phyloP scores from a whole-genome alignment of 2,329 filamentous ascomycete species.

The Verticillium tricorpus region DNA sequence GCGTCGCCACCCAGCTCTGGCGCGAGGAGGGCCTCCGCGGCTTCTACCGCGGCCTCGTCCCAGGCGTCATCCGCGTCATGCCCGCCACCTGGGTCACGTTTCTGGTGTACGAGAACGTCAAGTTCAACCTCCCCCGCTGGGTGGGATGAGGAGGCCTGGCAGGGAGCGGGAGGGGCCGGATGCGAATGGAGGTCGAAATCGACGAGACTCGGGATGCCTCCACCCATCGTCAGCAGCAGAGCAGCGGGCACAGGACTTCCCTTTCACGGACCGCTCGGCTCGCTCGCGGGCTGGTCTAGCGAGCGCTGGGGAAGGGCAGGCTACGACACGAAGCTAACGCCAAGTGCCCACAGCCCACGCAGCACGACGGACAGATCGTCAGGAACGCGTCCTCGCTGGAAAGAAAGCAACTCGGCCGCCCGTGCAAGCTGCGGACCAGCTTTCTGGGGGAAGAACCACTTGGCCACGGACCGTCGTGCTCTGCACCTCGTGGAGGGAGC shows the following conservation, averaged over 20 bases:
- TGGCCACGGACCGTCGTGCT: not conserved
- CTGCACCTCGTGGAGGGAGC: not conserved
- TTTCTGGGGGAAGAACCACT: not conserved
- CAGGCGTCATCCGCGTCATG: constrained; percentile 85
- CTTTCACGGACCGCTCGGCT: too few relatives aligned
- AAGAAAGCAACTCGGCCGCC: not conserved
- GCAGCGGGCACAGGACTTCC: too few relatives aligned
- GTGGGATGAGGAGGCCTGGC: not conserved
- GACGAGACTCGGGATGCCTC: too few relatives aligned
- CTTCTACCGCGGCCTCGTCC: constrained; percentile 88
- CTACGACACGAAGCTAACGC: too few relatives aligned
- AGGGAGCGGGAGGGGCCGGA: not conserved
- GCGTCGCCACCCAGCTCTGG: constrained; percentile 73
- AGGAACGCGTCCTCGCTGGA: not conserved
- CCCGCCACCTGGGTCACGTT: constrained; percentile 97
- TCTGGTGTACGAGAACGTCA: constrained; percentile 92
- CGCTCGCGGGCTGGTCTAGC: too few relatives aligned
- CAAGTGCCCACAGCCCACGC: too few relatives aligned
- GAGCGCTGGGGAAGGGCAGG: too few relatives aligned
- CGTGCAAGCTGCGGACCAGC: too few relatives aligned
- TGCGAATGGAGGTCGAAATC: too few relatives aligned
- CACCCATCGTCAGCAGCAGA: too few relatives aligned
- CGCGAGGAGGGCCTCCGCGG: constrained; percentile 71
- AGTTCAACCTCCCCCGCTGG: constrained; percentile 56
- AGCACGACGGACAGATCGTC: too few relatives aligned